Base-by-base conservation (phyloP, 768 basidiomycete species). In the Pleurotus citrinopileatus region DNA sequence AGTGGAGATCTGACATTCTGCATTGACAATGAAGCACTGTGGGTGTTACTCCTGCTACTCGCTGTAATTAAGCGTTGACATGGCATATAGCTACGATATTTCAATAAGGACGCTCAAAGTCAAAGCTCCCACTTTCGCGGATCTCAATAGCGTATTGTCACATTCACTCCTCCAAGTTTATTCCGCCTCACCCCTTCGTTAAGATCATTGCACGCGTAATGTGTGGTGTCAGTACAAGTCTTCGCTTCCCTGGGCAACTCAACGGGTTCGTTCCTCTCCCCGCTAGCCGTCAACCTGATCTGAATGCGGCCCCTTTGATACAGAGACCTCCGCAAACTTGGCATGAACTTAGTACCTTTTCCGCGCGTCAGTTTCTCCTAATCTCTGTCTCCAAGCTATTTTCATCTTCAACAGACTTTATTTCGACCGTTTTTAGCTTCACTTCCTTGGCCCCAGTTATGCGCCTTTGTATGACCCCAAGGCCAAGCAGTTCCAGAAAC, bases 371-470 rank as follows among this genome's bases (percentile, higher is more conserved):
- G 82, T 70, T 17, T 4, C 3, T 25, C 36, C 34, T 26, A 9
- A 34, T 25, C 44, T 4, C 13, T 12, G 9, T 59, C 32, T 38
- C 55, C 37, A 53, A 23, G 13, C 43, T 57, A 28, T 60, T 56
- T 15, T 29, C 25, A 34, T 56, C 13, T 52, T 32, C 23, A 46
- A 63, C 15, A 27, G 17, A 47, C 29, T 40, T 37, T 7, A 36
- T 36, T 38, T 42, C 19, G 20, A 12, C 26, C n/a, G 38, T 27
- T 55, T 20, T 63, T 68, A 96, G 87, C 81, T 98, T 50, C 96
- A 99, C 68, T 99, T 98, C 82, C 81, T 99, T 61, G 90, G 93
- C 76, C 92, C 93, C 45, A 94, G 92, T 59, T 97, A 94, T 67
- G 94, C 93, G 0, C 97, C 97, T 0, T 84, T 98, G 61, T 84